Evolutionary conservation across 176 grass and related monocot species (phyloP).

Genomic region (Carex parvula): DNA sequence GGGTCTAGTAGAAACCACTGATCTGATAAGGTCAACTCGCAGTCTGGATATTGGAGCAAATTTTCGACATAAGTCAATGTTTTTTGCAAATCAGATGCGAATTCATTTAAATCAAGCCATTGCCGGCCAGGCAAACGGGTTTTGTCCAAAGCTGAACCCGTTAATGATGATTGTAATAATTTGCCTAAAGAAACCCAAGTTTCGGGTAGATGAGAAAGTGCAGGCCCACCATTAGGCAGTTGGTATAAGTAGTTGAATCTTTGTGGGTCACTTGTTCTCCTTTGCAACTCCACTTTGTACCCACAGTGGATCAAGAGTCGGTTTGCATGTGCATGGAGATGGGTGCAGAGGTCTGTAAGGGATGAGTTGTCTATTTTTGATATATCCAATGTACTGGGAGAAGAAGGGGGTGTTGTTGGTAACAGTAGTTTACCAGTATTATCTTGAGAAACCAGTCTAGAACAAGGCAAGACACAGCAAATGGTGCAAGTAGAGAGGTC

Average conservation of each 20-base stretch:
- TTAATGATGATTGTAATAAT: slow-evolving; percentile 36
- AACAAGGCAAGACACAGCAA: slow-evolving; percentile 16
- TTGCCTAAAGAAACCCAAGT: slow-evolving; percentile 76
- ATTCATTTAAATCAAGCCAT: slow-evolving; percentile 52
- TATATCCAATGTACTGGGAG: slow-evolving; percentile 16
- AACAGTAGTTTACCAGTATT: background rate
- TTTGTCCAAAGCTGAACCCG: slow-evolving; percentile 28
- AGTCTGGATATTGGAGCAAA: slow-evolving; percentile 27
- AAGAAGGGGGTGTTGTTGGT: slow-evolving; percentile 35
- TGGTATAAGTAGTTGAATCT: slow-evolving; percentile 38
- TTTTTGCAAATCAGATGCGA: slow-evolving; percentile 55
- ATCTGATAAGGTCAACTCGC: slow-evolving; percentile 50
- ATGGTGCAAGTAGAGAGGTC: slow-evolving; percentile 55
- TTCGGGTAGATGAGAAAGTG: slow-evolving; percentile 50
- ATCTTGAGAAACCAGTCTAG: background rate
- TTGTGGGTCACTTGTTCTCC: slow-evolving; percentile 35
- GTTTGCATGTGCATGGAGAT: slow-evolving; percentile 67
- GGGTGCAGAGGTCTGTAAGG: slow-evolving; percentile 38
- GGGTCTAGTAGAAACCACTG: slow-evolving; percentile 90
- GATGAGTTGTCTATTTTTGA: background rate
- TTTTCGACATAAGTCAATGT: slow-evolving; percentile 55
- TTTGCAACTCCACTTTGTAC: slow-evolving; percentile 49
- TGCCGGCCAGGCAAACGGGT: slow-evolving; percentile 35
- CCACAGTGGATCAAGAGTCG: slow-evolving; percentile 64
- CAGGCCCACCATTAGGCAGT: slow-evolving; percentile 32